phyloP scores from a whole-genome alignment of 768 basidiomycete genomes.

The Melanogaster broomeanus region DNA sequence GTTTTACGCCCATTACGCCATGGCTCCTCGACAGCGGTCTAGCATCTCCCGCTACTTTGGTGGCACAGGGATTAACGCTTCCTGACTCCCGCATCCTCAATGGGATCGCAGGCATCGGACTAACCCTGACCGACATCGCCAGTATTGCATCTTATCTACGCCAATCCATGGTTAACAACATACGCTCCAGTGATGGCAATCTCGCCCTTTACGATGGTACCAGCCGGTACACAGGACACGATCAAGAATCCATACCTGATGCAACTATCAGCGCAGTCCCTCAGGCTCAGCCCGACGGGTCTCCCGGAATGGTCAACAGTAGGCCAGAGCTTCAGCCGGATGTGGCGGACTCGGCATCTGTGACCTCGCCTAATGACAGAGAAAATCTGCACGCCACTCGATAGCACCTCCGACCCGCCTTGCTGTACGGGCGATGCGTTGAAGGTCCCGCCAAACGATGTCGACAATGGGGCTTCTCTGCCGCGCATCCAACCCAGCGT shows the following conservation, averaged over 20 bases:
- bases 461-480: neutral
- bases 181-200: neutral
- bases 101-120: conserved; percentile 25
- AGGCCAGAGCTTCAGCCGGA: neutral
- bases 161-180: conserved; percentile 18
- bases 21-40: conserved; percentile 22
- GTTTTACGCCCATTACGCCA: conserved; percentile 17
- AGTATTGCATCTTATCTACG: conserved; percentile 23
- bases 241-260: too few species aligned
- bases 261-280: too few species aligned
- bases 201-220: neutral
- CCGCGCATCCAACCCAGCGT: neutral
- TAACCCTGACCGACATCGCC: conserved; percentile 27
- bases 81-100: conserved; percentile 27
- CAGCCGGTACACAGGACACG: neutral
- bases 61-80: conserved; percentile 23
- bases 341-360: neutral
- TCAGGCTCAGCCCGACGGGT: too few species aligned
- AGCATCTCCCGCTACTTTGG: conserved; percentile 26
- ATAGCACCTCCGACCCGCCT: too few species aligned
- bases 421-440: neutral
- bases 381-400: too few species aligned
- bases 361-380: neutral
- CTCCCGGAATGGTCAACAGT: too few species aligned
- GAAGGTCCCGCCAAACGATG: neutral